Base-by-base conservation (phyloP, 306 rosid genomes). In the Canavalia ensiformis region DNA sequence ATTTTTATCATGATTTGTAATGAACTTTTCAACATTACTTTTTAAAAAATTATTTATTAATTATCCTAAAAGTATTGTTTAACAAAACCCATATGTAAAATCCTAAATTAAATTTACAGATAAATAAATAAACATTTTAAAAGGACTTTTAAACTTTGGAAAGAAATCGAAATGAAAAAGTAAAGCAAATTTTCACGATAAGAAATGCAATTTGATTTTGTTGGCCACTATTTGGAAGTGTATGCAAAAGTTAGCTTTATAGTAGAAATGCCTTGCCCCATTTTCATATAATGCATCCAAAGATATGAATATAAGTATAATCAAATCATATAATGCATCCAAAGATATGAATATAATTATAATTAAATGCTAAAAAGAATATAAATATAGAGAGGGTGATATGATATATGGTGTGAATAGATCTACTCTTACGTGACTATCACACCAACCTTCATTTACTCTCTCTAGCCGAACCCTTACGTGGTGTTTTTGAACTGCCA, bases 391-490 rank as follows among this genome's bases (percentile, higher is more conserved):
- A 67, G 33, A 18, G 25, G 25, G 25, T 18, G 25, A 18, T 18
- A 18, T 44, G 37, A 25, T 29, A 30, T 30, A 8, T 2, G 28
- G 52, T 66, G 72, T 37, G 52, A 66, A 65, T 18, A 42, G 7
- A 37, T 41, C 0, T 7, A 41, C 7, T 34, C 6, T 42, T n/a
- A 18, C 18, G 52, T 65, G 71, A 65, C 50, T 13, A 11, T 55
- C 70, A 65, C 44, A 65, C 52, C 85, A 65, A 81, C 70, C 69
- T 67, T 81, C 76, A 55, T 66, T 74, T 74, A 45, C 33, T 60
- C 46, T 35, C 3, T 25, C 62, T 13, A 74, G 57, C 63, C 37
- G 41, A 74, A 62, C 34, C 49, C 71, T 75, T 58, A 47, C 72
- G 72, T 74, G 69, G 28, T 25, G 12, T 7, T 74, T 18, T 45